Evolutionary conservation across 345 rosid species (phyloP).

Genomic region (Citrus cavaleriei): DNA sequence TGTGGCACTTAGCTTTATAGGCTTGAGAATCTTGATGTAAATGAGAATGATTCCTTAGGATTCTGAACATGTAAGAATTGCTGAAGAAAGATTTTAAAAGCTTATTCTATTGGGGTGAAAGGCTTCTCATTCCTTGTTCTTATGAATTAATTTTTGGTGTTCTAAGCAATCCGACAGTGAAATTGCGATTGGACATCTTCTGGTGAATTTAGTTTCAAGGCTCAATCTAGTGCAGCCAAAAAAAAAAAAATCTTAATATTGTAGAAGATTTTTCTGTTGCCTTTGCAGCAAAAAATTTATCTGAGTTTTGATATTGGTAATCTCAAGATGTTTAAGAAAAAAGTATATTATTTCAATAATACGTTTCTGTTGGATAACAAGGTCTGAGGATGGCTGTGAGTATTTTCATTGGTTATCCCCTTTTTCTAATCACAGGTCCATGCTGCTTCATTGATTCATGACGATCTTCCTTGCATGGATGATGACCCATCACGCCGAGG

Average conservation of each 20-base stretch:
- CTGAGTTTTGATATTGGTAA: neutral
- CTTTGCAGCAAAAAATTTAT: neutral
- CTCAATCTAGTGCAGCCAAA: neutral
- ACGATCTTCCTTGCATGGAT: conserved; percentile 97
- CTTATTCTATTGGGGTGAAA: neutral
- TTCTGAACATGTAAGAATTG: neutral
- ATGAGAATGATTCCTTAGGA: neutral
- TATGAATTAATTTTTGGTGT: neutral
- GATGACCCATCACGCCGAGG: conserved; percentile 82
- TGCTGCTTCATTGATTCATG: conserved; percentile 85
- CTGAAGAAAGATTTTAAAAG: neutral
- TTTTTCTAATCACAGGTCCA: conserved; percentile 50
- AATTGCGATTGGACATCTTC: neutral
- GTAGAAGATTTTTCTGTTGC: neutral
- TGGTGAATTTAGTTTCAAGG: neutral
- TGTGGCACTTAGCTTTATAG: neutral
- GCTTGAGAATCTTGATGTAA: neutral
- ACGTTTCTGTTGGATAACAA: neutral
- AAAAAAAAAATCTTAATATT: neutral
- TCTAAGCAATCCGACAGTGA: neutral
- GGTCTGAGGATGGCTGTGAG: neutral
- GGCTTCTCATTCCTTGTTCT: neutral
- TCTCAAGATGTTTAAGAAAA: neutral
- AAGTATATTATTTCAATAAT: neutral
- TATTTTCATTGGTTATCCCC: neutral